Percentiles rank a stretch among this genome's conserved stretches.
Conservation (phyloP, 129 eudicot species). For the Dittrichia graveolens region DNA sequence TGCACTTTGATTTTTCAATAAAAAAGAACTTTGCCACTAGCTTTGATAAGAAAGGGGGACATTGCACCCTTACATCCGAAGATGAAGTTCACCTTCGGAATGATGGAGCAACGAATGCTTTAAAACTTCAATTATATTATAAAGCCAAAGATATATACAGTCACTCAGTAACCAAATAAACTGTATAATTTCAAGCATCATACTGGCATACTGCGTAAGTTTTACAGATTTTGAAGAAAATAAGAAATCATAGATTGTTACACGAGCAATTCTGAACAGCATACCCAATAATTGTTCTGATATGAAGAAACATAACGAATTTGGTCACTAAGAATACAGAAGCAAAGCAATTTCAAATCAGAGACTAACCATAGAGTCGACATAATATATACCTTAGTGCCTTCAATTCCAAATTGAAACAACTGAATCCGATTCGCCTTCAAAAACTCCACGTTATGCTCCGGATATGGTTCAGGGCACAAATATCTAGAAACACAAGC, state of each 20-base stretch:
- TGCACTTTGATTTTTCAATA: background rate
- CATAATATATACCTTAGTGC: conserved; percentile 51
- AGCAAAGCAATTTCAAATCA: conserved; percentile 19
- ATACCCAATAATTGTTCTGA: background rate
- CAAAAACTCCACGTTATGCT: conserved; percentile 51
- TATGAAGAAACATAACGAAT: background rate
- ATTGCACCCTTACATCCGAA: conserved; percentile 1
- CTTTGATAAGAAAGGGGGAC: conserved; percentile 1
- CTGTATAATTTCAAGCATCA: background rate
- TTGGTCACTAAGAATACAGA: background rate
- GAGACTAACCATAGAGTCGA: background rate
- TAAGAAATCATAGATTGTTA: background rate
- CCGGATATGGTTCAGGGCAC: conserved; percentile 79
- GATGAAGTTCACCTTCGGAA: conserved; percentile 1
- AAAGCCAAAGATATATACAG: background rate
- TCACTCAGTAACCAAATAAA: conserved; percentile 4
- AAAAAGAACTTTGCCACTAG: background rate
- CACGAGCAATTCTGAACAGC: background rate
- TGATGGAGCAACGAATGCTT: conserved; percentile 1
- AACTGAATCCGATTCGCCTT: conserved; percentile 59
- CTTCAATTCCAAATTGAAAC: conserved; percentile 67
- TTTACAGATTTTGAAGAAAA: background rate
- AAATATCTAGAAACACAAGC: conserved; percentile 49
- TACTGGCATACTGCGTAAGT: background rate
- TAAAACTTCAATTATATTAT: conserved; percentile 12